These are phyloP conservation scores for Mollisia scopiformis DNA, from an alignment of 2,329 filamentous ascomycete genomes.

Conservation along the genomic window DNA sequence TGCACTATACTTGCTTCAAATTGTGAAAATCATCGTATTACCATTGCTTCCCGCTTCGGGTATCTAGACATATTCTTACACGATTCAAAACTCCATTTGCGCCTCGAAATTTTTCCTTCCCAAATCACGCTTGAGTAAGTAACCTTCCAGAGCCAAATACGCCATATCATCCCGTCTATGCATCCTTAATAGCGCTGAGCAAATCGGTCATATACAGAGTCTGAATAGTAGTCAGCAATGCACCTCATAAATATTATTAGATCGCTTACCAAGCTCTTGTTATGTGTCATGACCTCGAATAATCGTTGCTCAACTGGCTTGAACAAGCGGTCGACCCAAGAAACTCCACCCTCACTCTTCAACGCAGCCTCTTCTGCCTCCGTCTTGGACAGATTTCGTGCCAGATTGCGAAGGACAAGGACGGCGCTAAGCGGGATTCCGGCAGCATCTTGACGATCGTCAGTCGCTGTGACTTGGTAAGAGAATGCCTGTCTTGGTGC, in stretches of 20 bases:
- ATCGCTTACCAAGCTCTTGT: constrained; percentile 58
- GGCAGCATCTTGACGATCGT: constrained; percentile 64
- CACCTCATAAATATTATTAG: not conserved
- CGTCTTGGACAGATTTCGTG: constrained; percentile 66
- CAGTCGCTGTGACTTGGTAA: constrained; percentile 59
- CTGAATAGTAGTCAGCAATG: constrained; percentile 4
- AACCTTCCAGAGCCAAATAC: not conserved
- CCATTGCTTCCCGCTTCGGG: not conserved
- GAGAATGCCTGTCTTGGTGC: constrained; percentile 58
- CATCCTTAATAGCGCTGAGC: constrained; percentile 18
- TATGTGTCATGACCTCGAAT: constrained; percentile 72
- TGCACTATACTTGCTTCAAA: not conserved
- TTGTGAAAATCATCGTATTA: not conserved
- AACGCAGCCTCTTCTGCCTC: constrained; percentile 58
- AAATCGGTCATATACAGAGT: constrained; percentile 20
- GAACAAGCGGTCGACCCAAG: constrained; percentile 72
- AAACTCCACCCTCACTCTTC: constrained; percentile 52
- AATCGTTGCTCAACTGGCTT: constrained; percentile 65
- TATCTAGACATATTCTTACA: not conserved
- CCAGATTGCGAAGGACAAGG: constrained; percentile 78
- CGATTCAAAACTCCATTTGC: not conserved
- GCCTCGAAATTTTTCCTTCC: not conserved
- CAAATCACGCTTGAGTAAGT: not conserved
- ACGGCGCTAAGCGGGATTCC: constrained; percentile 80
- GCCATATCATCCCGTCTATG: constrained; percentile 13